These are phyloP conservation scores for Fusarium liriodendri DNA, from an alignment of 2,329 filamentous ascomycete genomes.

Conservation along the genomic window DNA sequence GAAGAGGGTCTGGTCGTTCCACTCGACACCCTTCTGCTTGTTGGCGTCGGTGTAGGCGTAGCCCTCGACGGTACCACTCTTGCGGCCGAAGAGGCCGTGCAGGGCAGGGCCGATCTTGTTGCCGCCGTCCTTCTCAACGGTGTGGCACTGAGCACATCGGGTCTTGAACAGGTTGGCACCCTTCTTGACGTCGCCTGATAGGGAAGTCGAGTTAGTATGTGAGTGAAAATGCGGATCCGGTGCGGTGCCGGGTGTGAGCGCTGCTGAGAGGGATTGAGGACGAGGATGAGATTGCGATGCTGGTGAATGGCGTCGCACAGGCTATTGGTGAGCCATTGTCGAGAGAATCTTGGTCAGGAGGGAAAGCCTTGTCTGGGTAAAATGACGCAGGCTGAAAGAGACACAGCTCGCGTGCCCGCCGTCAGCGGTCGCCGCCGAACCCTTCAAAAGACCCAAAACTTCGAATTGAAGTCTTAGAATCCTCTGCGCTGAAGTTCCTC, in stretches of 20 bases:
- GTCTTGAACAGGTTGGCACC: constrained; percentile 99
- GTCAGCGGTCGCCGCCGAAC: not conserved
- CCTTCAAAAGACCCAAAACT: not conserved
- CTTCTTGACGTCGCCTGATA: constrained; percentile 96
- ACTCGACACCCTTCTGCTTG: constrained; percentile 94
- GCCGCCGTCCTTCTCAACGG: constrained; percentile 85
- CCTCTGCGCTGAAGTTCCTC: constrained; percentile 8
- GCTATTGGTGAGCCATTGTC: constrained; percentile 25
- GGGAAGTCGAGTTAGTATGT: constrained; percentile 54
- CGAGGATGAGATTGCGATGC: constrained; percentile 1
- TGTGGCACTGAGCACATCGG: constrained; percentile 98
- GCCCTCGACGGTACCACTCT: constrained; percentile 90
- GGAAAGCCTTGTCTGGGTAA: constrained; percentile 39
- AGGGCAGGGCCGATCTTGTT: constrained; percentile 99
- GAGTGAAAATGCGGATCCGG: not conserved
- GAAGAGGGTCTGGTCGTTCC: constrained; percentile 90
- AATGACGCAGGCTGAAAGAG: constrained; percentile 47
- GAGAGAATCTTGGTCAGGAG: constrained; percentile 24
- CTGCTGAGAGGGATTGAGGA: not conserved
- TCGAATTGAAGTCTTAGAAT: constrained; percentile 10
- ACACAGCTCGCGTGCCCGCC: constrained; percentile 13
- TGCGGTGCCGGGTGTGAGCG: not conserved
- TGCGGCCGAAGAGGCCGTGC: constrained; percentile 96
- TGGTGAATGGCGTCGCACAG: constrained; percentile 8
- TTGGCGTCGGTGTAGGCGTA: constrained; percentile 99